Evolutionary conservation across 805 yeast species (phyloP).

Genomic region (Metschnikowia colocasiae): DNA sequence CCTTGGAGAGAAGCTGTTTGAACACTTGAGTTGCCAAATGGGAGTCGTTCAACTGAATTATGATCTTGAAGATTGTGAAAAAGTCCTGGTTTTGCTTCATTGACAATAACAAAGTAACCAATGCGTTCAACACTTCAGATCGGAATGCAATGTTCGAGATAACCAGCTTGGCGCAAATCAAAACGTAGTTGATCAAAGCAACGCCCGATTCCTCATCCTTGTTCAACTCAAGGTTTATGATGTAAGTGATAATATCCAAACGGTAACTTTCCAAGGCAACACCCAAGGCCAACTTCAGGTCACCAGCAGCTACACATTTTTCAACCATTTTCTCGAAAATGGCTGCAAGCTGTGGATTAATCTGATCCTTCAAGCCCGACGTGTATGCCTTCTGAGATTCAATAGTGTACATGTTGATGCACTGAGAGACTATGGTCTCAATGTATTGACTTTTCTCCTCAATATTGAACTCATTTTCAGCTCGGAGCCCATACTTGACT

Average conservation of each 20-base stretch:
- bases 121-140: slow-evolving; percentile 33
- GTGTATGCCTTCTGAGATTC: slow-evolving; percentile 48
- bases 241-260: slow-evolving; percentile 67
- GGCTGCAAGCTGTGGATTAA: slow-evolving; percentile 59
- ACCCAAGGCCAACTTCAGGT: slow-evolving; percentile 80
- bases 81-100: slow-evolving; percentile 65
- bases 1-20: slow-evolving; percentile 51
- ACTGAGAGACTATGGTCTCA: slow-evolving; percentile 90
- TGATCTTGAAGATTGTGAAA: slow-evolving; percentile 77
- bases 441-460: slow-evolving; percentile 77
- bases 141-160: slow-evolving; percentile 16
- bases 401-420: slow-evolving; percentile 77
- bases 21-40: slow-evolving; percentile 67
- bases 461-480: slow-evolving; percentile 76
- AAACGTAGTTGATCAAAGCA: slow-evolving; percentile 64
- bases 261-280: slow-evolving; percentile 86
- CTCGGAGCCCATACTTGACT: slow-evolving; percentile 81
- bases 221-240: slow-evolving; percentile 42
- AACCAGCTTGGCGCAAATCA: slow-evolving; percentile 68
- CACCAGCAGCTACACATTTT: slow-evolving; percentile 70
- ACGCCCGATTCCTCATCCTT: slow-evolving; percentile 51
- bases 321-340: slow-evolving; percentile 85
- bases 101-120: slow-evolving; percentile 57
- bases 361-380: slow-evolving; percentile 24
- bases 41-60: slow-evolving; percentile 81